phyloP scores from a whole-genome alignment of 768 basidiomycete species.

The Phallus indusiatus region DNA sequence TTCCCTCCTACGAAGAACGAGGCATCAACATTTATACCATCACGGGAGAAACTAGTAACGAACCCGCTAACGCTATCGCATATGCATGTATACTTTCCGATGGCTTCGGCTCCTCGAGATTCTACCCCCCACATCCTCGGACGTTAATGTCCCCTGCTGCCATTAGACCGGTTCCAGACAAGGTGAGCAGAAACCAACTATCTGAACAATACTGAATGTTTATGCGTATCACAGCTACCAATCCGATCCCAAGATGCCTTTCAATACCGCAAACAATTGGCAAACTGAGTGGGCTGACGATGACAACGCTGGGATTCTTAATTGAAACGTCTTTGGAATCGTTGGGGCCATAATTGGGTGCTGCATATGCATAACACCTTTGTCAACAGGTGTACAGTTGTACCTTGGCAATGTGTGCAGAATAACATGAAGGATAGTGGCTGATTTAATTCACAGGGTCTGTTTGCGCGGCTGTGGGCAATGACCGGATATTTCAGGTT shows the following conservation, averaged over 20 bases:
- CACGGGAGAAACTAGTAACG: slow-evolving; percentile 8
- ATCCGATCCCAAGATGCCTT: not conserved
- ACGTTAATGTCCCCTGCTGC: slow-evolving; percentile 8
- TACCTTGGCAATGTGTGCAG: slow-evolving; percentile 10
- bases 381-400: slow-evolving; percentile 5
- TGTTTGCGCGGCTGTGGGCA: no score
- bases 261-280: slow-evolving; percentile 6
- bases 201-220: not conserved
- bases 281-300: slow-evolving; percentile 9
- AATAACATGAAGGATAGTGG: not conserved
- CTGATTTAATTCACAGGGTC: slow-evolving; percentile 1
- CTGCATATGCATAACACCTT: not conserved
- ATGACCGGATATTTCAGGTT: no score
- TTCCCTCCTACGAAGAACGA: no score
- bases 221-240: slow-evolving; percentile 10
- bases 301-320: not conserved
- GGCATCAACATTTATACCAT: slow-evolving; percentile 5
- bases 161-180: slow-evolving; percentile 3
- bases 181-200: slow-evolving; percentile 3
- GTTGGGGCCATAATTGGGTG: not conserved
- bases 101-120: slow-evolving; percentile 2
- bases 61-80: slow-evolving; percentile 3
- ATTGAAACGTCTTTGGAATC: not conserved
- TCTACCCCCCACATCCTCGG: not conserved
- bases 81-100: slow-evolving; percentile 8